phyloP scores from a whole-genome alignment of 2,329 filamentous ascomycete genomes.

The Trichoderma koningiopsis region DNA sequence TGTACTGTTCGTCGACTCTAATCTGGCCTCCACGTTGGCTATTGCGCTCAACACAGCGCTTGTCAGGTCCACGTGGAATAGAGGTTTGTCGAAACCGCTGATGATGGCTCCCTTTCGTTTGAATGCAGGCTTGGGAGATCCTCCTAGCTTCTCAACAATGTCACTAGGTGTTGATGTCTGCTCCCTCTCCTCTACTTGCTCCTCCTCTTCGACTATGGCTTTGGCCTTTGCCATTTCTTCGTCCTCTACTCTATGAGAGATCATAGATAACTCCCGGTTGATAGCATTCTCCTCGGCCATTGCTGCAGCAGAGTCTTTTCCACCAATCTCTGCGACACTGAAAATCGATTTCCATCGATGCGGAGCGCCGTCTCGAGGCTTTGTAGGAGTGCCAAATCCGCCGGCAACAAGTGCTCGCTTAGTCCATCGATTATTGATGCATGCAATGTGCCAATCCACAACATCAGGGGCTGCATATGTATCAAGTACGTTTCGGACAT shows the following conservation, averaged over 20 bases:
- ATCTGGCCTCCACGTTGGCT: constrained; percentile 68
- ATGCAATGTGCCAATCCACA: constrained; percentile 96
- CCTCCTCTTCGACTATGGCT: not conserved
- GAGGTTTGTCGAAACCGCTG: constrained; percentile 82
- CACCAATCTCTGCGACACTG: constrained; percentile 83
- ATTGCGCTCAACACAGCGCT: constrained; percentile 87
- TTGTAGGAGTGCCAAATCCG: constrained; percentile 82
- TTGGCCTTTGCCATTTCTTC: constrained; percentile 44
- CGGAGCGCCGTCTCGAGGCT: constrained; percentile 48
- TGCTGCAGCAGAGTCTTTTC: constrained; percentile 68
- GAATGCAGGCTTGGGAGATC: constrained; percentile 34
- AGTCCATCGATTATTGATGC: constrained; percentile 86
- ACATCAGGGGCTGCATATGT: constrained; percentile 75
- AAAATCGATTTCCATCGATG: constrained; percentile 93
- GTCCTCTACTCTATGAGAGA: constrained; percentile 31
- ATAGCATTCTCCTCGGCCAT: constrained; percentile 66
- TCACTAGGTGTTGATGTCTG: not conserved
- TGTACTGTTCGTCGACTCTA: constrained; percentile 33
- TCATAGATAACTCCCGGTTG: constrained; percentile 38
- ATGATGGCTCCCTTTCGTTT: constrained; percentile 65
- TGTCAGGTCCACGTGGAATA: constrained; percentile 93
- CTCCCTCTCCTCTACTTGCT: constrained; percentile 36
- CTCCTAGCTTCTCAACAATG: constrained; percentile 36
- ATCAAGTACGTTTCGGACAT: constrained; percentile 92
- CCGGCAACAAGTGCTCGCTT: constrained; percentile 85